Evolutionary conservation across 768 basidiomycete species (phyloP), one percentile per base, ranked within the genome.

Genomic region (Lentinula edodes): DNA sequence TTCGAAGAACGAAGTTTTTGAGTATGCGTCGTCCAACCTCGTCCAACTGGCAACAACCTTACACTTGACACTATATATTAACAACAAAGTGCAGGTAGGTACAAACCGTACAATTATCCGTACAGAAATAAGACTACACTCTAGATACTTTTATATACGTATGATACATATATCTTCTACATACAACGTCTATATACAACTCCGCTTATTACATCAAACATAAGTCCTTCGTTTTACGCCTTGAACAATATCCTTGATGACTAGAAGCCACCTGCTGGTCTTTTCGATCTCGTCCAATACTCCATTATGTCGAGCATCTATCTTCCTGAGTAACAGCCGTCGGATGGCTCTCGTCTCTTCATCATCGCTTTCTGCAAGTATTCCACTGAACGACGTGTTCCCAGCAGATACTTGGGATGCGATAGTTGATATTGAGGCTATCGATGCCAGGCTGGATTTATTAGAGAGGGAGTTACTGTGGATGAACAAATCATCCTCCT

Each of bases 201-300:
- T 41, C 2, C 32, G 20, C 1, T 56, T n/a, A 12, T 15, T 32
- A 59, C 20, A 38, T 50, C n/a, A 59, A 18, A 50, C 34, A 45
- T 80, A 80, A 57, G 80, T 78, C 56, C 78, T 70, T 62, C 80
- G 71, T 69, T 83, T 82, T 51, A 85, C 79, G 55, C 86, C 83
- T 45, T 80, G 77, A 15, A 87, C 76, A 34, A 83, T 85, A 54
- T 84, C 86, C 64, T 83, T 85, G 62, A 90, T 81, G 55, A 89
- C 82, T 52, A 79, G 76, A 18, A 89, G 71, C 88, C 89, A 90
- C 0, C 72, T 73, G 20, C 75, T 75, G 38, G 79, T 78, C 64
- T 79, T 82, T 62, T 90, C 87, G 46, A 89, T 75, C 67, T 89
- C 86, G 46, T 86, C 85, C 66, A 82, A 80, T 2, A 85, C 83